Evolutionary conservation across 306 rosid genomes (phyloP).

Genomic region (Quercus parvula): DNA sequence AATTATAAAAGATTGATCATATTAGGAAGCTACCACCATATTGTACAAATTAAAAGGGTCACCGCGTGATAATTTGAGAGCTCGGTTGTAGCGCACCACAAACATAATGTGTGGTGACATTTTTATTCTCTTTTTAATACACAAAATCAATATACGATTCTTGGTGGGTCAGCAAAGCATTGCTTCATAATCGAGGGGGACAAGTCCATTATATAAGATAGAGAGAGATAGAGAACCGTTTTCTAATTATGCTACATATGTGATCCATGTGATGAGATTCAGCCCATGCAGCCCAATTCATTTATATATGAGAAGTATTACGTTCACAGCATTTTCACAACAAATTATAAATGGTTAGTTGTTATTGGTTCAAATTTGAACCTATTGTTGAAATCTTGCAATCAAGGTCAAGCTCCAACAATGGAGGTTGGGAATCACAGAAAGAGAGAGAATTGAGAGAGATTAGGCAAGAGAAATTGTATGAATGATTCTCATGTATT

Average conservation of each 20-base stretch:
- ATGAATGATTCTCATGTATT: too few species aligned
- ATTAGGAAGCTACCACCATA: neutral
- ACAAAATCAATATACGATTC: neutral
- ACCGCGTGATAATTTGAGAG: neutral
- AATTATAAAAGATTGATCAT: conserved; percentile 3
- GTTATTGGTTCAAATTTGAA: too few species aligned
- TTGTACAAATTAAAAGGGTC: neutral
- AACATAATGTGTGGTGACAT: neutral
- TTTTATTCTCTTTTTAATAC: too few species aligned
- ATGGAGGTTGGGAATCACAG: too few species aligned
- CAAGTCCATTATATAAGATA: neutral
- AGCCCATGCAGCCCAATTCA: neutral
- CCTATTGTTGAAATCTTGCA: too few species aligned
- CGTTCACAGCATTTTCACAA: too few species aligned
- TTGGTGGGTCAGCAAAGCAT: neutral
- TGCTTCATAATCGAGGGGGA: neutral
- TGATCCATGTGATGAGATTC: neutral
- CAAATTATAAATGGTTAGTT: too few species aligned
- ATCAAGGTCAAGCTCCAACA: too few species aligned
- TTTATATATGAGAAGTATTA: too few species aligned
- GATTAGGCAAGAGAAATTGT: too few species aligned
- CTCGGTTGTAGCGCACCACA: neutral
- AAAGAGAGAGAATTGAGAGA: too few species aligned
- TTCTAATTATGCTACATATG: neutral
- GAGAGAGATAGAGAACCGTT: neutral